Conservation (phyloP, 345 rosid species). For the Eucalyptus sp. region DNA sequence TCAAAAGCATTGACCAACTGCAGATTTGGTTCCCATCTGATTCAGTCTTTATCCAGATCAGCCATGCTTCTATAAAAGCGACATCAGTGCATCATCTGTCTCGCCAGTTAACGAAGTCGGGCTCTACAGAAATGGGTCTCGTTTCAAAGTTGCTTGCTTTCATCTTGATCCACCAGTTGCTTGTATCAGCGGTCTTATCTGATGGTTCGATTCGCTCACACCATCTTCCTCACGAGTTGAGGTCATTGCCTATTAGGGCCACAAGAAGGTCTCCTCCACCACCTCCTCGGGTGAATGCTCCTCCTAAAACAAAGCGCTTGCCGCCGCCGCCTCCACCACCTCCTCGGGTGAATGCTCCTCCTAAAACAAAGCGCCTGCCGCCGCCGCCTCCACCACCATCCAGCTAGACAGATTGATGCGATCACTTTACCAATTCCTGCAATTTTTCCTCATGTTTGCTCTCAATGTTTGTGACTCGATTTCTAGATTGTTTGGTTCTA, state of each 20-base stretch:
- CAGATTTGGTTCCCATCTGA: neutral
- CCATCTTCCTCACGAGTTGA: neutral
- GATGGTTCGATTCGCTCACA: neutral
- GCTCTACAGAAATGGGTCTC: neutral
- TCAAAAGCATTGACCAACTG: neutral
- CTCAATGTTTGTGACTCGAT: neutral
- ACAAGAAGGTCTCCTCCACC: neutral
- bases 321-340: neutral
- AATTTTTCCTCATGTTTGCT: neutral
- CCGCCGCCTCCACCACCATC: neutral
- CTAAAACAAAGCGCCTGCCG: fast-evolving
- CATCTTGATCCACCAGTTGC: neutral
- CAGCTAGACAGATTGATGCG: neutral
- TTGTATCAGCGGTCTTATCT: neutral
- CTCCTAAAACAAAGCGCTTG: fast-evolving
- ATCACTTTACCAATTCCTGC: neutral
- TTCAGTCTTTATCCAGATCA: neutral
- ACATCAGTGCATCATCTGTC: neutral
- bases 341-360: neutral
- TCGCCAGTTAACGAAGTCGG: neutral
- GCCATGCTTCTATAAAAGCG: neutral
- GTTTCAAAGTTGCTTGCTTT: neutral
- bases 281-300: neutral
- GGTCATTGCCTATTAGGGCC: neutral
- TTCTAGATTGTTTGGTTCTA: neutral